Percentiles rank a stretch among this genome's conserved stretches.
These are phyloP conservation scores for Termitomyces sp. DNA, from an alignment of 768 basidiomycete species.

Conservation along the genomic window DNA sequence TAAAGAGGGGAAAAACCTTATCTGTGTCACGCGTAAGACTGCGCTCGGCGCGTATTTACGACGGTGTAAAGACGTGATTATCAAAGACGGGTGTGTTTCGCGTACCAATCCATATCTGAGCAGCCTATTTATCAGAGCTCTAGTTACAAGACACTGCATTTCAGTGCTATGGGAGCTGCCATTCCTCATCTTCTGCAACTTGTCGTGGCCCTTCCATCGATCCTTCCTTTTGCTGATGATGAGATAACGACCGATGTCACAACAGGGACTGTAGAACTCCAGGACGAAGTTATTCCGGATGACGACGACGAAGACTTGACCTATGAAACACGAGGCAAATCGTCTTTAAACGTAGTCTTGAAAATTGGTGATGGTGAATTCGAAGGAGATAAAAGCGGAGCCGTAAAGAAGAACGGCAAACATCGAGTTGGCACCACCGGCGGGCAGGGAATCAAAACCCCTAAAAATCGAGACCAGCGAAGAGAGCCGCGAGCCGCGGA, in stretches of 20 bases:
- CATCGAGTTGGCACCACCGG: slow-evolving; percentile 5
- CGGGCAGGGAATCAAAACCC: not conserved
- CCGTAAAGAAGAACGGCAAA: slow-evolving; percentile 17
- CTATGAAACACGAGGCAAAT: slow-evolving; percentile 67
- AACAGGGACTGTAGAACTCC: slow-evolving; percentile 69
- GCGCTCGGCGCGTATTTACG: slow-evolving; percentile 68
- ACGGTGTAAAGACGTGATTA: slow-evolving; percentile 66
- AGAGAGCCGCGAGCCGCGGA: slow-evolving; percentile 13
- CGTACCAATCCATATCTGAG: not conserved
- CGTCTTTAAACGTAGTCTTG: slow-evolving; percentile 56
- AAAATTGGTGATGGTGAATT: slow-evolving; percentile 60
- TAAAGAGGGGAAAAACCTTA: slow-evolving; percentile 74
- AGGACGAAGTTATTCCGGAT: slow-evolving; percentile 75
- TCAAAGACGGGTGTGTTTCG: slow-evolving; percentile 61
- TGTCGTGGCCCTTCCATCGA: slow-evolving; percentile 62
- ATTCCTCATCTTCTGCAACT: slow-evolving; percentile 78
- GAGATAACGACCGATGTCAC: slow-evolving; percentile 59
- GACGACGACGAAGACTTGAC: slow-evolving; percentile 67
- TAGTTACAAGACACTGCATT: slow-evolving; percentile 68
- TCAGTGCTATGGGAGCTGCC: slow-evolving; percentile 86
- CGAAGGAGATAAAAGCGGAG: slow-evolving; percentile 30
- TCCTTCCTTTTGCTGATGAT: slow-evolving; percentile 60
- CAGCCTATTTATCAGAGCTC: not conserved
- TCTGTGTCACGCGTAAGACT: slow-evolving; percentile 77
- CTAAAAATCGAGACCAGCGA: slow-evolving; percentile 4